Conservation (phyloP, 345 rosid genomes). For the Eucalyptus virginea region DNA sequence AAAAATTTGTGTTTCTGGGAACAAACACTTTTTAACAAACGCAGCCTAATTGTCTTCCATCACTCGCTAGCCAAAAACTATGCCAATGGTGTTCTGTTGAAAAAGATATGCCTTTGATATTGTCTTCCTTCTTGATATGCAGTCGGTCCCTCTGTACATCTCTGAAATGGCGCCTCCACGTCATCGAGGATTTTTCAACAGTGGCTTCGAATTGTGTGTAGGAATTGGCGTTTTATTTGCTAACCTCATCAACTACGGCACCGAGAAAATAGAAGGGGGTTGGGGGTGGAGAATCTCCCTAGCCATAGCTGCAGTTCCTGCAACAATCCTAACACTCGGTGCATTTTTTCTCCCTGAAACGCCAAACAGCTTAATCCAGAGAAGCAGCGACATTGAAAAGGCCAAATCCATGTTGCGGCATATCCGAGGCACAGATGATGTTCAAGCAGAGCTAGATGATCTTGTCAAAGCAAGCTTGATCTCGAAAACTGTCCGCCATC, state of each 20-base stretch:
- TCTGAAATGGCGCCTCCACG: constrained; percentile 38
- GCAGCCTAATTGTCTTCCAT: neutral
- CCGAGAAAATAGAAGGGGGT: constrained; percentile 20
- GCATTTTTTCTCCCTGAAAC: constrained; percentile 30
- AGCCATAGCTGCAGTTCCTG: constrained; percentile 25
- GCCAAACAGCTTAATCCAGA: constrained; percentile 34
- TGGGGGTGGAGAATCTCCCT: constrained; percentile 42
- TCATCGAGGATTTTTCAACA: constrained; percentile 25
- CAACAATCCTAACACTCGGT: constrained; percentile 10
- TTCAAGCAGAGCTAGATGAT: constrained; percentile 22
- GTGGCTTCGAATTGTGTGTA: constrained; percentile 15
- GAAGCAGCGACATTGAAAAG: neutral
- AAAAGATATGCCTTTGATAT: neutral
- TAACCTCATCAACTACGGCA: constrained; percentile 15
- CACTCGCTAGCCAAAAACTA: neutral
- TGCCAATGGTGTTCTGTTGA: neutral
- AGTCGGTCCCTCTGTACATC: constrained; percentile 32
- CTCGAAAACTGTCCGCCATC: constrained; percentile 7
- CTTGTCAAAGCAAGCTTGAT: constrained; percentile 16
- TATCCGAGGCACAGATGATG: constrained; percentile 13
- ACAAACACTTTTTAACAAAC: too few relatives aligned
- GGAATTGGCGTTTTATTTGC: constrained; percentile 20
- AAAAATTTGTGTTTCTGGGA: too few relatives aligned
- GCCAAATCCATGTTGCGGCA: constrained; percentile 10
- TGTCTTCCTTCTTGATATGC: neutral